A percentile compares a stretch with the other conserved stretches of the same genome.
These are phyloP conservation scores for Starmerella geochares DNA, from an alignment of 805 yeast genomes.

Conservation along the genomic window DNA sequence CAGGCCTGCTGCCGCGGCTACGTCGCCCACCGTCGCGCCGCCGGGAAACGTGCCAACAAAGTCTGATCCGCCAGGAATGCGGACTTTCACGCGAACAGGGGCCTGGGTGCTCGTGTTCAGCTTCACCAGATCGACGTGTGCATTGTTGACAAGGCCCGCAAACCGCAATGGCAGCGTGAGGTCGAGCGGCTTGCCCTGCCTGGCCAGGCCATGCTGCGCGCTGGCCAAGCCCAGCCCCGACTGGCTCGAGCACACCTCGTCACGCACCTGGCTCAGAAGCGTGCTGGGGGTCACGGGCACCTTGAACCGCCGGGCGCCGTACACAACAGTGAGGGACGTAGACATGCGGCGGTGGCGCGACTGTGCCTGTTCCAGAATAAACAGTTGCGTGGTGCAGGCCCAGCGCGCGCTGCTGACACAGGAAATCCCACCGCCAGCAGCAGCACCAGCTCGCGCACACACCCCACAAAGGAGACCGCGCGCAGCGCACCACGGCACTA, in stretches of 20 bases:
- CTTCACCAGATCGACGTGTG: conserved; percentile 17
- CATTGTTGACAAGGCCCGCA: conserved; percentile 23
- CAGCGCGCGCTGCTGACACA: too few relatives aligned
- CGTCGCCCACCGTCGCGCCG: conserved; percentile 4
- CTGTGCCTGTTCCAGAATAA: too few relatives aligned
- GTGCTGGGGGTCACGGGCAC: conserved; percentile 23
- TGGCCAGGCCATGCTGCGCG: conserved; percentile 15
- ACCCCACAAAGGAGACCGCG: too few relatives aligned
- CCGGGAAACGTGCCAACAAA: conserved; percentile 19
- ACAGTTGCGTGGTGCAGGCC: too few relatives aligned
- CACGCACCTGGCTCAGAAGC: conserved; percentile 19
- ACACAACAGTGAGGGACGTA: conserved; percentile 12
- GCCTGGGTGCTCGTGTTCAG: background rate
- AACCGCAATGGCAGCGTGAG: conserved; percentile 23
- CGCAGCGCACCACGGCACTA: too few relatives aligned
- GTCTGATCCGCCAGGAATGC: conserved; percentile 16
- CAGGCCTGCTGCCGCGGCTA: conserved; percentile 14
- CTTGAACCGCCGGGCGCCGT: conserved; percentile 14
- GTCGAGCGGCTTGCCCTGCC: conserved; percentile 21
- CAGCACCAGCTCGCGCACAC: too few relatives aligned
- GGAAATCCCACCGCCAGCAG: too few relatives aligned
- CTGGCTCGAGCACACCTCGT: conserved; percentile 17
- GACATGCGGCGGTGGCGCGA: conserved; percentile 4
- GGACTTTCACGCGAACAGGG: conserved; percentile 21
- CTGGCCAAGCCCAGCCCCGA: conserved; percentile 10